A percentile compares a stretch with the other conserved stretches of the same genome.
Conservation (phyloP, 768 basidiomycete species). For the Lactarius akahatsu region DNA sequence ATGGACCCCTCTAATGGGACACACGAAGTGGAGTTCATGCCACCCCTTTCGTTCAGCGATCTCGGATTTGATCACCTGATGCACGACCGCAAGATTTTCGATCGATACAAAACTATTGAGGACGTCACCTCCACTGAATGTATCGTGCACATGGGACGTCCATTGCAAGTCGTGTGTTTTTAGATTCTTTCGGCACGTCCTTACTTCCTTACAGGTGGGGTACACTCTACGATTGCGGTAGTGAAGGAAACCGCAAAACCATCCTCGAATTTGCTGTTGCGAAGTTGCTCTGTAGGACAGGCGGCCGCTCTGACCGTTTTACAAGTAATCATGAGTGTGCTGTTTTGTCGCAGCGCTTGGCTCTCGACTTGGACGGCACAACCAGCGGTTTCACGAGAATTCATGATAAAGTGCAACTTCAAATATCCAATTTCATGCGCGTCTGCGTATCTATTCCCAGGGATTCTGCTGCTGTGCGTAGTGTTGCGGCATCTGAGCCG, state of each 20-base stretch:
- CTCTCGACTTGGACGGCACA: not conserved
- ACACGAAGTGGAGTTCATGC: no score
- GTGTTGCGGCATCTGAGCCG: not conserved
- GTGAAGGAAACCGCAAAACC: no score
- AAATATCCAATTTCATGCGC: no score
- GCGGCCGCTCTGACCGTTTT: rapidly evolving
- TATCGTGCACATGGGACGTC: not conserved
- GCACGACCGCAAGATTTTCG: not conserved
- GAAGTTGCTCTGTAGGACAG: not conserved
- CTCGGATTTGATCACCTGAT: slow-evolving; percentile 6
- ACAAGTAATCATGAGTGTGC: not conserved
- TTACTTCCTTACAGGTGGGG: not conserved
- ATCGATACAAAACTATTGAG: not conserved
- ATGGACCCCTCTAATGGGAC: no score
- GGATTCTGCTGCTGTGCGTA: not conserved
- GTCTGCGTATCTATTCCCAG: no score
- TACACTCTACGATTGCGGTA: not conserved
- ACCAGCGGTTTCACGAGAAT: not conserved
- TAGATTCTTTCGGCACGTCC: not conserved
- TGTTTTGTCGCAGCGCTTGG: not conserved
- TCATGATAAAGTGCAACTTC: no score
- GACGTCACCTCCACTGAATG: not conserved
- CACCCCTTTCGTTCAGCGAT: no score
- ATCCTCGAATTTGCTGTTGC: not conserved
- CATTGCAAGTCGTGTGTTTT: not conserved